Base-by-base conservation (phyloP, 169 alveolate genomes). In the Plasmodium billcollinsi region DNA sequence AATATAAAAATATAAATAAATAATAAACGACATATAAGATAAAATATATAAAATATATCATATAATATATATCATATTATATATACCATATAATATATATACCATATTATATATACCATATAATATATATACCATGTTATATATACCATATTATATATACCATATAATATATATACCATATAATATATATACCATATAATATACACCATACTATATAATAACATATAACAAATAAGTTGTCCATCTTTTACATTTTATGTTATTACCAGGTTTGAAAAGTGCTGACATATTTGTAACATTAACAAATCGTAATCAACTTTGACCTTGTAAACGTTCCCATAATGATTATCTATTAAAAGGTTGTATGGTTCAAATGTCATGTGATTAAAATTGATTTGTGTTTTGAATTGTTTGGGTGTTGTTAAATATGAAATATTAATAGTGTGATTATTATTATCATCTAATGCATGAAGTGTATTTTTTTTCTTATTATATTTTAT, bases 221-320 rank as follows among this genome's bases (percentile, higher is more conserved):
- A 0, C 33, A 26, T 26, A 26, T 26, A 1, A 26, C 2, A 26
- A 26, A 26, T 26, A 2, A 0, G 1, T 26, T 26, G 2, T 33
- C 0, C 9, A 5, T 33, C 0, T 33, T 33, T 33, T 33, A 5
- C 45, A 33, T 33, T 33, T 15, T 21, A 47, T 21, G 21, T 2
- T 49, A 58, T 39, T n/a, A 80, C 90, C 90, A 80, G 20, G n/a
- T 69, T 80, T 6, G 90, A 70, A 39, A 80, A 80, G 39, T 80
- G 73, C 63, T 80, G 90, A n/a, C 90, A 80, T n/a, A 80, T 80
- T 49, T 80, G 90, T 0, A 80, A 50, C 90, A 80, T 80, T 2
- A 80, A 26, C 7, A 80, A 8, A 39, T 80, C 90, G 45, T 80
- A 80, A 45, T 80, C 90, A 12, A 80, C 26, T 9, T 29, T 21